These are phyloP conservation scores for Colletotrichum spinosum DNA, from an alignment of 2,329 filamentous ascomycete genomes.

Conservation along the genomic window DNA sequence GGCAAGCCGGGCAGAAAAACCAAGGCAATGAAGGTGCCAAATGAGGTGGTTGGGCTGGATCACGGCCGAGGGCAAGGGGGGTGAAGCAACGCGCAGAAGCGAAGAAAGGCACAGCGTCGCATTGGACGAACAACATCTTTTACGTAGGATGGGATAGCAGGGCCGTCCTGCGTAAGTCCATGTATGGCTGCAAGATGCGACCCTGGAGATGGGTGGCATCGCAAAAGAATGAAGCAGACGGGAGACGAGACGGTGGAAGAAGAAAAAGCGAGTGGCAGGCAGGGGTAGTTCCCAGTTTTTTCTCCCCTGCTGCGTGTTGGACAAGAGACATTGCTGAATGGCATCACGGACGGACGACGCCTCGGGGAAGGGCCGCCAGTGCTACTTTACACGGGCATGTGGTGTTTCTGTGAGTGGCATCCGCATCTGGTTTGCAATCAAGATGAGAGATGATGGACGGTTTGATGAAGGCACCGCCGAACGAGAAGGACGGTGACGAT, in stretches of 20 bases:
- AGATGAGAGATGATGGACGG: too few species aligned
- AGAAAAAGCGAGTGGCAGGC: conserved; percentile 16
- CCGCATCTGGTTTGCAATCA: too few species aligned
- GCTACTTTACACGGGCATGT: neutral
- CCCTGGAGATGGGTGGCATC: conserved; percentile 23
- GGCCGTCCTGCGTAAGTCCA: too few species aligned
- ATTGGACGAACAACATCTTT: conserved; percentile 4
- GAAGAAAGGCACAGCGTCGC: conserved; percentile 20
- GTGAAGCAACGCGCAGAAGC: conserved; percentile 14
- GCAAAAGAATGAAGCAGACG: neutral
- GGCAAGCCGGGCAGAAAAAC: conserved; percentile 11
- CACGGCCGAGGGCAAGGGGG: conserved; percentile 18
- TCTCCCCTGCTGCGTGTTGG: neutral
- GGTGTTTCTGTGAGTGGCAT: too few species aligned
- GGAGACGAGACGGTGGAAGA: neutral
- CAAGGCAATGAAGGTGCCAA: conserved; percentile 12
- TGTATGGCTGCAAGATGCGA: conserved; percentile 16
- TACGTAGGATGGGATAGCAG: neutral
- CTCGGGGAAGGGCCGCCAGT: too few species aligned
- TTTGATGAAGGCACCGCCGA: too few species aligned
- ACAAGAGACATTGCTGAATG: neutral
- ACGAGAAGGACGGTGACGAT: too few species aligned
- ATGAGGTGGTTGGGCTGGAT: conserved; percentile 33
- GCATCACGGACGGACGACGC: too few species aligned
- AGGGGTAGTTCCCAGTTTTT: conserved; percentile 41